Evolutionary conservation across 495 filamentous ascomycete species (phyloP).

Genomic region (Aspergillus homomorphus): DNA sequence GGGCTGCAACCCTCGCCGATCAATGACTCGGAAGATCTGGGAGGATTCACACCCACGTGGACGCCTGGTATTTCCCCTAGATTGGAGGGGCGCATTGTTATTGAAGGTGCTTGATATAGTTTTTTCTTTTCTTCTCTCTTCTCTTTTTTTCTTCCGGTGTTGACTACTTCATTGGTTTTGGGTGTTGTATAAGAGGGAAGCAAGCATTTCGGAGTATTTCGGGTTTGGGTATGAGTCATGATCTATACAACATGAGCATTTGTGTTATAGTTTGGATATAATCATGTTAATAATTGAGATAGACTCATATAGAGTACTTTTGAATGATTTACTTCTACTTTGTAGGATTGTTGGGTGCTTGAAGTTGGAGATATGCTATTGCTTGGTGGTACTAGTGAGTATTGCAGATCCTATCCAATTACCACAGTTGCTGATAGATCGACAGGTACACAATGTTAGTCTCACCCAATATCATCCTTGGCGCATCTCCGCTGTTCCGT

Average conservation of each 20-base stretch:
- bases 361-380: no score
- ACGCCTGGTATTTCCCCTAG: constrained; percentile 72
- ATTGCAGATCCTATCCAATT: no score
- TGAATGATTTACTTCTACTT: no score
- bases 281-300: not conserved
- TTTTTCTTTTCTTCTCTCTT: constrained; percentile 1
- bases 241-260: not conserved
- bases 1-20: constrained; percentile 47
- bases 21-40: constrained; percentile 45
- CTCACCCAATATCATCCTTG: no score
- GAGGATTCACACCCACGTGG: constrained; percentile 64
- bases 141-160: constrained; percentile 15
- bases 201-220: not conserved
- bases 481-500: no score
- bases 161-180: no score
- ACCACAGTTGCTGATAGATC: no score
- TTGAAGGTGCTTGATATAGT: constrained; percentile 20
- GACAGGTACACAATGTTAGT: no score
- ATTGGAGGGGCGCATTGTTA: constrained; percentile 70
- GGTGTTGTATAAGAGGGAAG: no score
- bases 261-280: not conserved
- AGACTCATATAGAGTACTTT: not conserved
- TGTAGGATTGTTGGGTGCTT: no score
- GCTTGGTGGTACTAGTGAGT: no score
- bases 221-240: not conserved